Conservation (phyloP, 257 asterid genomes). For the Solanum raphanifolium region DNA sequence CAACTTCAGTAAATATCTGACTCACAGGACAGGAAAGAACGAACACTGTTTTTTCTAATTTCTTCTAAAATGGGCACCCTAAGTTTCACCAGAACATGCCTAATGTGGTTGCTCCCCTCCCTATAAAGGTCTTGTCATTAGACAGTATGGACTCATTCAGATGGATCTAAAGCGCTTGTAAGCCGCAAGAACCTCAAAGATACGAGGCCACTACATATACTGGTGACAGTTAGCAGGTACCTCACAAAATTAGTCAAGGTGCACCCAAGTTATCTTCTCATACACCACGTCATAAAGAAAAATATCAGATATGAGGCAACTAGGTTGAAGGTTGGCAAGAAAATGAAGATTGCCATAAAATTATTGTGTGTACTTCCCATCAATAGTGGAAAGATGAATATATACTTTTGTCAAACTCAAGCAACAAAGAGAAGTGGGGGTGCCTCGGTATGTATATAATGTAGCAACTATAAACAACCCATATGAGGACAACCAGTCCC, state of each 20-base stretch:
- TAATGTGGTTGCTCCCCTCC: neutral
- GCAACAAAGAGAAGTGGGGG: neutral
- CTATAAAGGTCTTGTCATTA: neutral
- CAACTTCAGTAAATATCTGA: neutral
- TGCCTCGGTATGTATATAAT: neutral
- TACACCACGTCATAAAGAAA: neutral
- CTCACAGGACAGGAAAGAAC: neutral
- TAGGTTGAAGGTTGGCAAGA: neutral
- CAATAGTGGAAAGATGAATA: neutral
- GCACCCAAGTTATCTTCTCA: neutral
- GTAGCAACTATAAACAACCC: neutral
- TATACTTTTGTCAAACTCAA: neutral
- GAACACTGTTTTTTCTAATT: neutral
- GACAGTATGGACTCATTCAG: neutral
- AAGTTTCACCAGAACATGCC: neutral
- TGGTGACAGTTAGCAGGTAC: neutral
- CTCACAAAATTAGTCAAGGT: neutral
- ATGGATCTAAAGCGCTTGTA: neutral
- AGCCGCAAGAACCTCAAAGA: neutral
- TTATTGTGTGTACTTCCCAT: neutral
- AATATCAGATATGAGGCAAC: neutral
- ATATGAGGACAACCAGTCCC: neutral
- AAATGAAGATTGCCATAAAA: neutral
- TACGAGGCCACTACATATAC: neutral
- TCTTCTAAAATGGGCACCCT: neutral